A percentile compares a stretch with the other conserved stretches of the same genome.
Conservation (phyloP, 257 asterid species). For the Lantana camara region DNA sequence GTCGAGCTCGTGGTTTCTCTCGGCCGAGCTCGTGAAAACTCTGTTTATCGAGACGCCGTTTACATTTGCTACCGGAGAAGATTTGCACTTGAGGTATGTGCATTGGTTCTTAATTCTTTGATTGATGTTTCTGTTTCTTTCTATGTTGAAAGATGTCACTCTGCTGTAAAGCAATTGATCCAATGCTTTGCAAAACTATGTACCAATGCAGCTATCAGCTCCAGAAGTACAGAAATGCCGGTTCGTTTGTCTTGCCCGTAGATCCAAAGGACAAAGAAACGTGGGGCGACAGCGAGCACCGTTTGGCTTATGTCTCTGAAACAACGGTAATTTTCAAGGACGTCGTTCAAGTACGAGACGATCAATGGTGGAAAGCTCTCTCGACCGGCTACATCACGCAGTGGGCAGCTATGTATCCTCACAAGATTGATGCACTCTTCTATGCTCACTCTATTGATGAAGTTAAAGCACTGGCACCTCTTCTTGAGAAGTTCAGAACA, state of each 20-base stretch:
- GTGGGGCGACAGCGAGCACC: slow-evolving; percentile 96
- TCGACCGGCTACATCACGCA: slow-evolving; percentile 88
- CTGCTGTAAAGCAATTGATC: background rate
- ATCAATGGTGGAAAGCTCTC: slow-evolving; percentile 98
- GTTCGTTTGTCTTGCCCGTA: slow-evolving; percentile 81
- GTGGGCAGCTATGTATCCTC: slow-evolving; percentile 97
- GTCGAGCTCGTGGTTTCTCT: slow-evolving; percentile 93
- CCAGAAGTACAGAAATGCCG: slow-evolving; percentile 91
- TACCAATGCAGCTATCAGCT: slow-evolving; percentile 78
- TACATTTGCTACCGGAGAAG: slow-evolving; percentile 94
- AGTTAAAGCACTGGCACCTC: slow-evolving; percentile 79
- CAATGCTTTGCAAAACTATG: background rate
- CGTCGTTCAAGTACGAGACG: slow-evolving; percentile 81
- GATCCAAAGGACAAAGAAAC: slow-evolving; percentile 88
- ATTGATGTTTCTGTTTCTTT: too few relatives aligned
- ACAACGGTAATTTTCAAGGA: slow-evolving; percentile 94
- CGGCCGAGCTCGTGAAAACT: slow-evolving; percentile 83
- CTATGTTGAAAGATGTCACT: background rate
- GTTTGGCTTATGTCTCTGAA: slow-evolving; percentile 89
- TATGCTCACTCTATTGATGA: slow-evolving; percentile 84
- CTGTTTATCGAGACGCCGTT: slow-evolving; percentile 85
- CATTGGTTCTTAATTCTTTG: background rate
- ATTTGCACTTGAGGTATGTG: slow-evolving; percentile 81
- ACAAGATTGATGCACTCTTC: slow-evolving; percentile 79
- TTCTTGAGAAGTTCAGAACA: slow-evolving; percentile 73